Base-by-base conservation (phyloP, 2,329 filamentous ascomycete species). In the Chrysoporthe cubensis region DNA sequence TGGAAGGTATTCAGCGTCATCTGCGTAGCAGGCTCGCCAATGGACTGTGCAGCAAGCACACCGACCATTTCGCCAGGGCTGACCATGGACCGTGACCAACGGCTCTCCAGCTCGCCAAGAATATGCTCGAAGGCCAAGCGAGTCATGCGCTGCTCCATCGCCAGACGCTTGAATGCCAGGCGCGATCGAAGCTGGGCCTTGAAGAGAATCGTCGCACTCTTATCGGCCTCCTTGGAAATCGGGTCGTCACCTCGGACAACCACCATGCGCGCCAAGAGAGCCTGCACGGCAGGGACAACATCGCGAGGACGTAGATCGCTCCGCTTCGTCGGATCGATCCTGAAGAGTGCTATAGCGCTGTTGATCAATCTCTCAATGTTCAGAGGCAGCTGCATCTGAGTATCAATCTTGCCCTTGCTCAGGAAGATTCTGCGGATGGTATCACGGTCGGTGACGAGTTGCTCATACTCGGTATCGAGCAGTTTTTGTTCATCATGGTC, bases 1-100 rank as follows among this genome's bases (percentile, higher is more conserved):
- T 99, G 96, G 91, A 99, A 99, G 34, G 96, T 99, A 83, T 99
- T 99, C 70, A 99, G 83, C 1, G 96, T 99, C 96, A 99, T 99
- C 84, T 99, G 96, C 1, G 96, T 99, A 32, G 96, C 96, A 52
- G 96, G 96, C 80, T 99, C 96, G 83, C 96, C 96, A 77, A 99
- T 99, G 43, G 96, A 99, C 82, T 99, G 96, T 7, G 96, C 96
- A 71, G 96, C 96, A 75, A 99, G 83, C 32, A 99, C 96, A 82
- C 96, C 96, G 66, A 99, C 96, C 96, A 99, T 99, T 78, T 99
- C 96, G 77, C 96, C 96, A 60, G 96, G 95, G 74, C 90, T 93
- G 70, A 97, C 94, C 73, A 92, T 89, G 59, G 95, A 88, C 74
- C 91, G 90, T 46, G 92, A 88, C 87, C 97, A 99, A 70, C 94